Base-by-base conservation (phyloP, 345 rosid species). In the Xanthoceras sorbifolium region DNA sequence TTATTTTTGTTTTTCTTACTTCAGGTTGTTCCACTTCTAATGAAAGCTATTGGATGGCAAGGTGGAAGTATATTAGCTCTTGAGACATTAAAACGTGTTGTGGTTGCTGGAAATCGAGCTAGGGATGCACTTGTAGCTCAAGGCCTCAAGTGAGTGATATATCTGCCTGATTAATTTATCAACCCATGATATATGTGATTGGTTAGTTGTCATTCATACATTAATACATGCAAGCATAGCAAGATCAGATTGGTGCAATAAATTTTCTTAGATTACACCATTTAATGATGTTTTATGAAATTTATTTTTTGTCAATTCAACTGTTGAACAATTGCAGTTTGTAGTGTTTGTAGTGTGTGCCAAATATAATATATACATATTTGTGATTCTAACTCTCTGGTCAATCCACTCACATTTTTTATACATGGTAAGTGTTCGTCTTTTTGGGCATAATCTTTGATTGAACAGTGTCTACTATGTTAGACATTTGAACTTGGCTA, bases 41-140 rank as follows among this genome's bases (percentile, higher is more conserved):
- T 96, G 99, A 96, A 96, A 86, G 97, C 99, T 76, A 96, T 96
- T 80, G 98, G 99, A 75, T 96, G 99, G 99, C 99, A 84, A 81
- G 98, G 99, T 79, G 98, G 99, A 83, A 96, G 98, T 88, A 96
- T 96, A 84, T 85, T 96, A 80, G 99, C 98, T 62, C 95, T 96
- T 61, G 97, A 96, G 90, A 96, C 98, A 40, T 84, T 96, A 74
- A 96, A 96, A 74, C 98, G 97, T 71, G 94, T 93, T 78, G 98
- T 93, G 29, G 97, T 86, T 80, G 97, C 99, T 79, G 98, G 99
- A 77, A 96, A 96, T 84, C 92, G 98, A 55, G 97, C 99, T 75
- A 93, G 99, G 83, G 99, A 96, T 79, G 98, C 99, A 0, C 92
- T 96, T 79, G 98, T 96, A 84, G 99, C 97, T 0, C 99, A 96